Conservation (phyloP, 139 green algal genomes). For the Auxenochlorella pyrenoidosa region DNA sequence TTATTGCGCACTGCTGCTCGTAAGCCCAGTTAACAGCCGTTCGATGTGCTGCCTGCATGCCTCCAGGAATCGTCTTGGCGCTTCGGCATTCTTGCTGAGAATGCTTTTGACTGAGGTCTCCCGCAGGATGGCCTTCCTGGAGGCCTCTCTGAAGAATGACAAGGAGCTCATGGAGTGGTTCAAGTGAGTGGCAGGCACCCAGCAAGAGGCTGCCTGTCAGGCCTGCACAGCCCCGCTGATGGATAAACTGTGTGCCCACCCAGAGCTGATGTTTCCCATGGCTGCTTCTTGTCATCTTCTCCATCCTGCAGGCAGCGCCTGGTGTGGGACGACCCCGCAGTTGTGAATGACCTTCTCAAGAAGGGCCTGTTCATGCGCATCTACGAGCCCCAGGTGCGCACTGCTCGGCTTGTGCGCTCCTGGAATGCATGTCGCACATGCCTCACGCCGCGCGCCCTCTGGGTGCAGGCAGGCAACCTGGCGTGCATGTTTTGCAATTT, state of each 20-base stretch:
- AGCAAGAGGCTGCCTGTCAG: too few species aligned
- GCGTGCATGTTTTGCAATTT: too few species aligned
- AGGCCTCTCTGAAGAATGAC: conserved; percentile 70
- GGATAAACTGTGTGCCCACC: background rate
- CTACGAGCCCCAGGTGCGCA: conserved; percentile 72
- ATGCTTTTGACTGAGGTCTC: too few species aligned
- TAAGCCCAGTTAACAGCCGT: background rate
- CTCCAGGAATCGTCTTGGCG: background rate
- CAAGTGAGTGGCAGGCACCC: background rate
- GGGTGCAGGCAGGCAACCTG: too few species aligned
- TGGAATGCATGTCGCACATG: too few species aligned
- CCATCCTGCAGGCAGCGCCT: conserved; percentile 14
- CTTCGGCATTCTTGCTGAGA: too few species aligned
- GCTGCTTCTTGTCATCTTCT: background rate
- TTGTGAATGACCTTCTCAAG: conserved; percentile 68
- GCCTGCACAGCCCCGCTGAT: background rate
- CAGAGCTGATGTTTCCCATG: too few species aligned
- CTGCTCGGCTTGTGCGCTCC: too few species aligned
- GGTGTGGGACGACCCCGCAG: conserved; percentile 67
- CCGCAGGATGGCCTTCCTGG: conserved; percentile 73
- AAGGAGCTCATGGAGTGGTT: conserved; percentile 78
- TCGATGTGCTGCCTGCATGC: background rate
- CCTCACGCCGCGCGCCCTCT: too few species aligned
- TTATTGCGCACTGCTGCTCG: background rate
- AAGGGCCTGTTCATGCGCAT: conserved; percentile 75